A percentile compares a stretch with the other conserved stretches of the same genome.
phyloP scores from a whole-genome alignment of 2,329 filamentous ascomycete species.

The Aspergillus sojae region DNA sequence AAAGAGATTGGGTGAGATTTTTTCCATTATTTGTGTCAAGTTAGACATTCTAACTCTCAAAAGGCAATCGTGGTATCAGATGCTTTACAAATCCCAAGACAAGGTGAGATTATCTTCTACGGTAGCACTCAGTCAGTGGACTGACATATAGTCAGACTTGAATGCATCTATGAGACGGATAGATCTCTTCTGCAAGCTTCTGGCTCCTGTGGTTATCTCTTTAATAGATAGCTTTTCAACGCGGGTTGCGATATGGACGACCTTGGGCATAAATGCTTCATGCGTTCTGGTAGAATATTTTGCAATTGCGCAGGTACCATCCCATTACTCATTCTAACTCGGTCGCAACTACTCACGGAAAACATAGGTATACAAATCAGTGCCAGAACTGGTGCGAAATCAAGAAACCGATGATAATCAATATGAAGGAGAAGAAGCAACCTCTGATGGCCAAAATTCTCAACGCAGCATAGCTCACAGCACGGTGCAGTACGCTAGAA shows the following conservation, averaged over 20 bases:
- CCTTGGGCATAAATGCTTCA: slow-evolving; percentile 48
- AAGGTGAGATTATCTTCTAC: slow-evolving; percentile 38
- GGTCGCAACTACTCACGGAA: not conserved
- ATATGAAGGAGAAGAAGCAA: not conserved
- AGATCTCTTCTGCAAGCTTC: slow-evolving; percentile 60
- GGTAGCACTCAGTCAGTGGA: slow-evolving; percentile 7
- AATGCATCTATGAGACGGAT: slow-evolving; percentile 61
- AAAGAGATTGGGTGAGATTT: slow-evolving; percentile 65
- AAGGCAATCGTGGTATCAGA: slow-evolving; percentile 37
- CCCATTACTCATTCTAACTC: not conserved
- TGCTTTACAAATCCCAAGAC: slow-evolving; percentile 40
- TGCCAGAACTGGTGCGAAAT: slow-evolving; percentile 22
- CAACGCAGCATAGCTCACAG: slow-evolving; percentile 18
- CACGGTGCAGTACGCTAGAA: slow-evolving; percentile 9
- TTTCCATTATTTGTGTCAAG: not conserved
- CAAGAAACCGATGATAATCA: not conserved
- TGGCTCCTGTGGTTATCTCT: slow-evolving; percentile 57
- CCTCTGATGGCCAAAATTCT: slow-evolving; percentile 34
- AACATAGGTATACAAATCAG: slow-evolving; percentile 22
- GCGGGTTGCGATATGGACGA: slow-evolving; percentile 49
- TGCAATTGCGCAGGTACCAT: slow-evolving; percentile 39
- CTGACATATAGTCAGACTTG: slow-evolving; percentile 34
- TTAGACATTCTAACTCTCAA: not conserved
- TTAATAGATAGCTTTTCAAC: slow-evolving; percentile 49
- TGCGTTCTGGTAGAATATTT: slow-evolving; percentile 45